Evolutionary conservation across 1,284 basidiomycete species (phyloP), one percentile per base, ranked within the genome.

Genomic region (Coniferiporia sulphurascens): DNA sequence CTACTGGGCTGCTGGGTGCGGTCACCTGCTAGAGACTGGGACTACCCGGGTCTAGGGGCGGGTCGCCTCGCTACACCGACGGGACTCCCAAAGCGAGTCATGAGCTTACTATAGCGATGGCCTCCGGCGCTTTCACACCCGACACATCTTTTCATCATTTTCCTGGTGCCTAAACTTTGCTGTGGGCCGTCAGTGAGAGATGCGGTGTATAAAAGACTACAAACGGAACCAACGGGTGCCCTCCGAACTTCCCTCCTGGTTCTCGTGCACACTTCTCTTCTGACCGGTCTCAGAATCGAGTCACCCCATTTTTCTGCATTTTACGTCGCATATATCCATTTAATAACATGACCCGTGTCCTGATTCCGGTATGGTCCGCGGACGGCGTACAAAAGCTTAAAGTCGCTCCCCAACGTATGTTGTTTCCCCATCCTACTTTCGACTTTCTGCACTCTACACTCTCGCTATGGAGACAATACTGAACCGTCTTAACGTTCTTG

Each of bases 341-440:
- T 22, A 48, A 49, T 8, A 48, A 48, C 60, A 86, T 87, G 84
- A 85, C 86, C 17, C 76, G 85, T 69, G 74, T 86, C 61, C 79
- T 88, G 62, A 86, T 81, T 32, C 86, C 86, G 10, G 86, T 85
- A 74, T 85, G 80, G 81, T 78, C 78, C 59, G 64, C 61, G 55
- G 79, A 85, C 67, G 83, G 84, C 52, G 76, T 82, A 56, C 86
- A 89, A 66, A 87, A 81, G 70, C 79, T 90, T 66, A 87, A 80
- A 68, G 69, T 83, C 54, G 79, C 76, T 46, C 71, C 79, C n/a
- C 76, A 80, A 66, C 74, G 86, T 86, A 69, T 64, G 83, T 78
- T 49, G 35, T 17, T 56, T 50, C 15, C 49, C 32, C 38, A 50
- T 41, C 43, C 27, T 27, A 5, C 27, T 27, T 27, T 27, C 27